phyloP scores from a whole-genome alignment of 2,329 filamentous ascomycete species.

The Exophiala spinifera region DNA sequence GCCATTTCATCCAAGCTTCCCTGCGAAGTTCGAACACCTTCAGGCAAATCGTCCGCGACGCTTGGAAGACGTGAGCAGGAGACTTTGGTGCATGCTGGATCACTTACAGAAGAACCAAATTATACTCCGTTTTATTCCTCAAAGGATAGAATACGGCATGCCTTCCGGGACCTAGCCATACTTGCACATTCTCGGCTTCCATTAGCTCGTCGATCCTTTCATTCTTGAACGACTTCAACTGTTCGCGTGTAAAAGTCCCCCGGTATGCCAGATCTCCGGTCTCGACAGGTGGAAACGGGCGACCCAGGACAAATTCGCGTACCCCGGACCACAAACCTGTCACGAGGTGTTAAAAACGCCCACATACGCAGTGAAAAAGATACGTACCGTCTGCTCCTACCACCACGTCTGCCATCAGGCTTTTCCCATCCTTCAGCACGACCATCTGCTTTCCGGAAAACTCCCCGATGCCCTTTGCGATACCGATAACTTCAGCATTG shows the following conservation, averaged over 20 bases:
- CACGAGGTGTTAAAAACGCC: not conserved
- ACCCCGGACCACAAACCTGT: conserved; percentile 39
- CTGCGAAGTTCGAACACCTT: conserved; percentile 8
- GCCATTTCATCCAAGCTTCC: conserved; percentile 17
- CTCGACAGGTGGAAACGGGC: conserved; percentile 43
- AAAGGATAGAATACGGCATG: conserved; percentile 20
- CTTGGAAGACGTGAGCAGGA: not conserved
- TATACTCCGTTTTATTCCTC: conserved; percentile 17
- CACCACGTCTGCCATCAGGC: conserved; percentile 37
- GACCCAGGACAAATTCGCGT: conserved; percentile 44
- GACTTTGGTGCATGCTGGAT: not conserved
- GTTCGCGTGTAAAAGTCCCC: not conserved
- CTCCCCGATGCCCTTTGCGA: not conserved
- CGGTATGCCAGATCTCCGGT: conserved; percentile 56
- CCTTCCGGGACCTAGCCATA: conserved; percentile 6
- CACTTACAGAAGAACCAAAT: conserved; percentile 16
- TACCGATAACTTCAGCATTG: conserved; percentile 9
- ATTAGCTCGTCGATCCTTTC: not conserved
- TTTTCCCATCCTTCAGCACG: conserved; percentile 1
- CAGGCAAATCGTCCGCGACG: conserved; percentile 8
- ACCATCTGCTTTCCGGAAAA: conserved; percentile 8
- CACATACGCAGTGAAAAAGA: too few relatives aligned
- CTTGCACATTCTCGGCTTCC: conserved; percentile 4
- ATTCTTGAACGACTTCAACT: conserved; percentile 1
- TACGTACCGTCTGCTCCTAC: conserved; percentile 47